These are phyloP conservation scores for Chalciporus chontae DNA, from an alignment of 768 basidiomycete genomes.

Conservation along the genomic window DNA sequence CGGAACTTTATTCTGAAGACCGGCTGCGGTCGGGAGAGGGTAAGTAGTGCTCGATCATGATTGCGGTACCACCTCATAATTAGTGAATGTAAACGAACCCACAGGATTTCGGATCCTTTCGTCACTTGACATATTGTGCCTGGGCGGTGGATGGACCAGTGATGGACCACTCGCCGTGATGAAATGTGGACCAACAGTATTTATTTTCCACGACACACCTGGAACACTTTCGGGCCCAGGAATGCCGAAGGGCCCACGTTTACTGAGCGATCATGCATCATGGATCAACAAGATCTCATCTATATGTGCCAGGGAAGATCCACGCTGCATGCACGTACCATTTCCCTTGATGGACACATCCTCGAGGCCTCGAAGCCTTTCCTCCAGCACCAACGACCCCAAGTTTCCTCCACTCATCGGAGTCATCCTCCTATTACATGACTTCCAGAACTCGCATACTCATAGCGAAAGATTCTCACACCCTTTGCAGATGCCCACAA, in stretches of 20 bases:
- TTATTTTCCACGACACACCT: too few species aligned
- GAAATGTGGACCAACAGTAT: constrained; percentile 11
- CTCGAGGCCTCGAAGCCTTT: constrained; percentile 49
- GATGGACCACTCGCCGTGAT: background rate
- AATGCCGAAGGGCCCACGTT: background rate
- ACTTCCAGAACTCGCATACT: constrained; percentile 65
- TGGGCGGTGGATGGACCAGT: too few species aligned
- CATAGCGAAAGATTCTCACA: constrained; percentile 56
- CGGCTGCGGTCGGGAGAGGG: background rate
- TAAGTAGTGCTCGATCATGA: too few species aligned
- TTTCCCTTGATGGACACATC: constrained; percentile 47
- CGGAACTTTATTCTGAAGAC: constrained; percentile 6
- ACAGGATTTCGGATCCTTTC: too few species aligned
- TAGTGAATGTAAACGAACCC: too few species aligned
- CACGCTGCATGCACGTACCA: constrained; percentile 32
- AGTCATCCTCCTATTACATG: constrained; percentile 61
- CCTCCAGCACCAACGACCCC: constrained; percentile 17
- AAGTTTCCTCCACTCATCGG: constrained; percentile 39
- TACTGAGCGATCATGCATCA: constrained; percentile 15
- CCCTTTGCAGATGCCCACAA: constrained; percentile 39
- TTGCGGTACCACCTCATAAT: background rate
- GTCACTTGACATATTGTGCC: too few species aligned
- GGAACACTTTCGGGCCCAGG: too few species aligned
- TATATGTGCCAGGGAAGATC: constrained; percentile 22
- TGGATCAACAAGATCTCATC: constrained; percentile 13